Evolutionary conservation across 1,284 basidiomycete genomes (phyloP).

Genomic region (Malassezia slooffiae): DNA sequence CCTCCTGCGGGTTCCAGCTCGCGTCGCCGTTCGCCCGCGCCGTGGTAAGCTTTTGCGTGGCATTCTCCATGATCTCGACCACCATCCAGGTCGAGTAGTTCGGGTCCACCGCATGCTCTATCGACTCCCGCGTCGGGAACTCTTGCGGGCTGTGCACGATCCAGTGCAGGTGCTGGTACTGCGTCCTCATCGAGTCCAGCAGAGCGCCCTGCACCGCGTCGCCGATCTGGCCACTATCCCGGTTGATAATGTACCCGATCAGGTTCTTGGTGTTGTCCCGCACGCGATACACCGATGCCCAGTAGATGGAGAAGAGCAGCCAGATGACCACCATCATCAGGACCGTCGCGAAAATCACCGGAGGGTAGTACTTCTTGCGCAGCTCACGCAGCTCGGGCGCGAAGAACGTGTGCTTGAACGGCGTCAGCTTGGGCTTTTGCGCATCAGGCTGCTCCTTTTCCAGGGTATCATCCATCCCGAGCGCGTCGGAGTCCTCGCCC

Average conservation of each 20-base stretch:
- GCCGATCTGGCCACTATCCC: slow-evolving; percentile 28
- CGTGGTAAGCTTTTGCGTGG: slow-evolving; percentile 19
- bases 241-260: slow-evolving; percentile 30
- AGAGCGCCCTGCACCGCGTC: slow-evolving; percentile 18
- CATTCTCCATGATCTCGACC: slow-evolving; percentile 24
- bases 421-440: too few species aligned
- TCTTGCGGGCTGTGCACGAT: slow-evolving; percentile 15
- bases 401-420: slow-evolving; percentile 19
- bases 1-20: slow-evolving; percentile 22
- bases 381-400: slow-evolving; percentile 17
- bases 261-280: slow-evolving; percentile 23
- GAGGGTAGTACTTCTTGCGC: slow-evolving; percentile 21
- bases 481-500: too few species aligned
- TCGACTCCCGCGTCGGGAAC: slow-evolving; percentile 17
- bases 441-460: too few species aligned
- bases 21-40: slow-evolving; percentile 31
- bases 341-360: slow-evolving; percentile 15
- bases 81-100: slow-evolving; percentile 15
- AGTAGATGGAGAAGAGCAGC: slow-evolving; percentile 33
- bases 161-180: slow-evolving; percentile 31
- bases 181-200: slow-evolving; percentile 19
- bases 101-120: slow-evolving; percentile 27
- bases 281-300: slow-evolving; percentile 34
- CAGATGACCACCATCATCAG: slow-evolving; percentile 23
- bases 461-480: too few species aligned